phyloP scores from a whole-genome alignment of 2,329 filamentous ascomycete species.

The Sarocladium kiliense region DNA sequence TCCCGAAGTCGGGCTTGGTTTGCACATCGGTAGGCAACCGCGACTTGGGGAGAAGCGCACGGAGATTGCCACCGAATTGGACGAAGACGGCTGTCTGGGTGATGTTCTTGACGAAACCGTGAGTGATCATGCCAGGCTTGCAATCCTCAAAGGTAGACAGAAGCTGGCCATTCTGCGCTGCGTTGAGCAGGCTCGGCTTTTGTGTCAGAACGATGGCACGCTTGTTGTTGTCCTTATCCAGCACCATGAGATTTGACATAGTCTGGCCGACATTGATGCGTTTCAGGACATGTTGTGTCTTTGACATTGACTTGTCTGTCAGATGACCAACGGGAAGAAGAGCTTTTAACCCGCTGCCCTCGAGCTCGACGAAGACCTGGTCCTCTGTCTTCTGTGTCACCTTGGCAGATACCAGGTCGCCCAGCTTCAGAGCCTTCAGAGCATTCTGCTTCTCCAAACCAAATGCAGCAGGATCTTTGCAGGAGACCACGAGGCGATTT shows the following conservation, averaged over 20 bases:
- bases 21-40: conserved; percentile 69
- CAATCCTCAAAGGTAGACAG: conserved; percentile 69
- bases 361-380: conserved; percentile 71
- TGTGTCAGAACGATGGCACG: conserved; percentile 72
- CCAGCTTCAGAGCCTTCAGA: conserved; percentile 67
- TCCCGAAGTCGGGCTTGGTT: conserved; percentile 67
- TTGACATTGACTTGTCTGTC: conserved; percentile 76
- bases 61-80: conserved; percentile 75
- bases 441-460: conserved; percentile 70
- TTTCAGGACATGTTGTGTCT: conserved; percentile 71
- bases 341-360: conserved; percentile 69
- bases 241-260: conserved; percentile 72
- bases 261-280: conserved; percentile 81
- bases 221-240: conserved; percentile 79
- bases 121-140: conserved; percentile 60
- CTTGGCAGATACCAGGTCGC: conserved; percentile 69
- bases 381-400: conserved; percentile 78
- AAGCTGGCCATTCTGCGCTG: conserved; percentile 65
- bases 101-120: conserved; percentile 82
- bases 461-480: conserved; percentile 80
- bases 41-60: conserved; percentile 73
- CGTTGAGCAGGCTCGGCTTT: conserved; percentile 77
- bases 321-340: conserved; percentile 73
- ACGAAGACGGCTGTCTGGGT: conserved; percentile 78
- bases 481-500: conserved; percentile 77